A percentile compares a stretch with the other conserved stretches of the same genome.
phyloP scores from a whole-genome alignment of 1,139 yeast species.

The Saccharomycopsis phalli region DNA sequence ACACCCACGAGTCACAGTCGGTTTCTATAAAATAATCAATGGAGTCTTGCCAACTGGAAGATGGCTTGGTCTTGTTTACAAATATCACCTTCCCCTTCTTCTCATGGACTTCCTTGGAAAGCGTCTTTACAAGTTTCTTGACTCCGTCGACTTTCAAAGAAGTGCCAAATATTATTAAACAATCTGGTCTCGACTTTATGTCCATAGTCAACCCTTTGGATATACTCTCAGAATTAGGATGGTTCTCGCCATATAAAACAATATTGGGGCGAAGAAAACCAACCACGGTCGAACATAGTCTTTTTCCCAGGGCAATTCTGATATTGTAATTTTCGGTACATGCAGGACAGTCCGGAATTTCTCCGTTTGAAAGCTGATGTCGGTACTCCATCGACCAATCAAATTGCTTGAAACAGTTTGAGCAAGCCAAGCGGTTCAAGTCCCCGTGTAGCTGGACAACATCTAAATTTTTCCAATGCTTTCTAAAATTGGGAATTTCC shows the following conservation, averaged over 20 bases:
- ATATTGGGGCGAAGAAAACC: slow-evolving; percentile 77
- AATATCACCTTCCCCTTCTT: slow-evolving; percentile 49
- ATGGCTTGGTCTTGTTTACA: slow-evolving; percentile 47
- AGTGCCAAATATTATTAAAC: slow-evolving; percentile 77
- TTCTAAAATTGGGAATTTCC: slow-evolving; percentile 18
- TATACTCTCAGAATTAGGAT: slow-evolving; percentile 78
- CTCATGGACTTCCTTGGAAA: slow-evolving; percentile 58
- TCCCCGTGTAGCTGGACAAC: slow-evolving; percentile 91
- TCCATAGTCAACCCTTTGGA: slow-evolving; percentile 68
- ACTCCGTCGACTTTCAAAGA: slow-evolving; percentile 85
- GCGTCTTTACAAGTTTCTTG: slow-evolving; percentile 53
- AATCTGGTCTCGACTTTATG: slow-evolving; percentile 58
- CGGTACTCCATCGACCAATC: slow-evolving; percentile 54
- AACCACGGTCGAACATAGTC: slow-evolving; percentile 40
- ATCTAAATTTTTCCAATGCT: slow-evolving; percentile 52
- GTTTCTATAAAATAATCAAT: slow-evolving; percentile 47
- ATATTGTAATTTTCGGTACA: slow-evolving; percentile 45
- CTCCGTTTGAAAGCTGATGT: slow-evolving; percentile 31
- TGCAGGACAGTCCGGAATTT: slow-evolving; percentile 46
- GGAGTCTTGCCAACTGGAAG: slow-evolving; percentile 37
- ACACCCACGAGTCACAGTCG: slow-evolving; percentile 80
- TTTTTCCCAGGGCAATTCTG: slow-evolving; percentile 51
- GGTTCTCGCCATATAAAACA: slow-evolving; percentile 78
- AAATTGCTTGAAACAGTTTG: slow-evolving; percentile 50
- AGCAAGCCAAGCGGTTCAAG: slow-evolving; percentile 64